Conservation (phyloP, 805 yeast species). For the Candida tallmaniae region DNA sequence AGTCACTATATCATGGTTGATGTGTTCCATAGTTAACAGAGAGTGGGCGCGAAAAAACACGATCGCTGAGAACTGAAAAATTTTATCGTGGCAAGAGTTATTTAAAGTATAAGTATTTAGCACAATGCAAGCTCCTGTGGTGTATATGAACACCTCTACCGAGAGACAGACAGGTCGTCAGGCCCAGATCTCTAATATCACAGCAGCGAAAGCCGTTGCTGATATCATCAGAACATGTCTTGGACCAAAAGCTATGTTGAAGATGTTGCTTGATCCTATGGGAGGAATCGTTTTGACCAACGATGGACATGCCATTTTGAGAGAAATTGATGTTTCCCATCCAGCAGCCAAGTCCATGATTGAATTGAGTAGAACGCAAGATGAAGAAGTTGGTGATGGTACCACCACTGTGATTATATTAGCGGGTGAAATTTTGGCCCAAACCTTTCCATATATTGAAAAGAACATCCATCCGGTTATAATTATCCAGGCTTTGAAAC, state of each 20-base stretch:
- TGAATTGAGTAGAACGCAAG: constrained; percentile 94
- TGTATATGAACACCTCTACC: constrained; percentile 65
- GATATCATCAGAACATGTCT: constrained; percentile 96
- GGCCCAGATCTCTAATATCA: constrained; percentile 94
- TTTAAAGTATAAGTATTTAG: background rate
- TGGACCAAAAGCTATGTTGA: constrained; percentile 98
- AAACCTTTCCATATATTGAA: constrained; percentile 89
- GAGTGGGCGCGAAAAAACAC: constrained; percentile 1
- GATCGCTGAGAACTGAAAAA: constrained; percentile 4
- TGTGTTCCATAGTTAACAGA: constrained; percentile 24
- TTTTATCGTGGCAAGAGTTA: constrained; percentile 1
- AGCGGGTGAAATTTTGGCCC: constrained; percentile 96
- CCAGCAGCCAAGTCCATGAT: constrained; percentile 99
- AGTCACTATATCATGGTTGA: constrained; percentile 31
- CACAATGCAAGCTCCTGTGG: constrained; percentile 45
- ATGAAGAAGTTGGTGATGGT: constrained; percentile 98
- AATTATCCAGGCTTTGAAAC: constrained; percentile 88
- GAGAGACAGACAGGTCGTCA: constrained; percentile 95
- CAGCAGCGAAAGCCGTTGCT: constrained; percentile 99
- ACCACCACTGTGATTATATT: constrained; percentile 95
- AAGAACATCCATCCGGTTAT: constrained; percentile 96
- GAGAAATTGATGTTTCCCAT: constrained; percentile 96
- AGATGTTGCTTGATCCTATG: constrained; percentile 95
- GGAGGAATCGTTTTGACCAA: constrained; percentile 95
- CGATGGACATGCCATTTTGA: constrained; percentile 96